phyloP scores from a whole-genome alignment of 345 rosid genomes.

The Odontarrhena argentea region DNA sequence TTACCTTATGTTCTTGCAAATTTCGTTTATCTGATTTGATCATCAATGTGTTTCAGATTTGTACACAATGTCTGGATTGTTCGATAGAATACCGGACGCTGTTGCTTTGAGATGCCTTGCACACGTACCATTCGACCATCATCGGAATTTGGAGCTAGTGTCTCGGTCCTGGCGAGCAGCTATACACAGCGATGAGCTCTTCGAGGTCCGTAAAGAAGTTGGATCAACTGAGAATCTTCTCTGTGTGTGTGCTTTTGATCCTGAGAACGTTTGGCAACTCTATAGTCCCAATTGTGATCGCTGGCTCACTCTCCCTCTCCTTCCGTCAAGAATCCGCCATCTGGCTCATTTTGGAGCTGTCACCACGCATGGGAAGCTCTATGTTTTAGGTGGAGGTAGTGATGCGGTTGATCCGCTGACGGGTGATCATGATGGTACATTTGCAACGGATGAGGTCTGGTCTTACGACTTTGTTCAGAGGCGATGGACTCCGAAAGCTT shows the following conservation, averaged over 20 bases:
- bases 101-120: slow-evolving; percentile 96
- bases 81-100: slow-evolving; percentile 92
- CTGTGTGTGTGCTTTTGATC: slow-evolving; percentile 87
- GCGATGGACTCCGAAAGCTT: slow-evolving; percentile 63
- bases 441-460: slow-evolving; percentile 93
- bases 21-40: neutral
- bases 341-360: slow-evolving; percentile 85
- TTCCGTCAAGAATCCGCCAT: slow-evolving; percentile 83
- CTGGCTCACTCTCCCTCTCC: slow-evolving; percentile 90
- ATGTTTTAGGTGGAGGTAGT: slow-evolving; percentile 94
- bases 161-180: slow-evolving; percentile 93
- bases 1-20: neutral
- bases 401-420: slow-evolving; percentile 90
- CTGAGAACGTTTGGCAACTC: slow-evolving; percentile 94
- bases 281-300: slow-evolving; percentile 77
- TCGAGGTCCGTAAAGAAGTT: slow-evolving; percentile 71
- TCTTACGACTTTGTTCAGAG: slow-evolving; percentile 77
- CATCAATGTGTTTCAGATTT: slow-evolving; percentile 6
- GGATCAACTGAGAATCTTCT: slow-evolving; percentile 70
- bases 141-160: slow-evolving; percentile 84
- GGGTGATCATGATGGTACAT: slow-evolving; percentile 94
- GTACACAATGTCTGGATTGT: slow-evolving; percentile 72
- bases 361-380: slow-evolving; percentile 65
- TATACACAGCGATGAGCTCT: slow-evolving; percentile 69
- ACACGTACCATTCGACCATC: slow-evolving; percentile 69